Base-by-base conservation (phyloP, 2,329 filamentous ascomycete genomes). In the Alternaria metachromatica region DNA sequence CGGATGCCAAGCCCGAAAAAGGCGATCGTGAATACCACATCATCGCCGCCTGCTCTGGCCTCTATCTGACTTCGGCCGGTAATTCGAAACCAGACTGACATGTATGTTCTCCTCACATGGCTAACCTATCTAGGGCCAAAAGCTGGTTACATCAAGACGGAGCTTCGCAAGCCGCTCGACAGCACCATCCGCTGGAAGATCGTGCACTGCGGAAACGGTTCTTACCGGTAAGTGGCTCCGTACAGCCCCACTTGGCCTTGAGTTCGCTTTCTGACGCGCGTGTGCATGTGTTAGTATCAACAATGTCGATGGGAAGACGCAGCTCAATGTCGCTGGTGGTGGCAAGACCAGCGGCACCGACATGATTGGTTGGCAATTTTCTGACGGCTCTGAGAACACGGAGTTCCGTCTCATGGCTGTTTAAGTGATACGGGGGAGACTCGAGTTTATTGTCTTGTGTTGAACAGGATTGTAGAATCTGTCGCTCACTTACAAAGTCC, bases 11-110 rank as follows among this genome's bases (percentile, higher is more conserved):
- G 13, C 20, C 57, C 25, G 57, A 59, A 43, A 54, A 33, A 18
- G 57, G 57, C 8, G 57, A 59, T 49, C 57, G 49, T 28, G 59
- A 58, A 49, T 58, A 58, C 18, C 46, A 57, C 37, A 61, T 61
- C 53, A 61, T 61, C 13, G 20, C 45, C 7, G 59, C 5, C 4
- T 45, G 51, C 20, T 61, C 59, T 13, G 59, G 59, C 8, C 46
- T 61, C 26, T 61, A 58, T n/a, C 6, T 61, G 6, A 25, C 44
- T 8, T 21, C 20, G 8, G 12, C 25, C 3, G 33, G 58, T 61
- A 61, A 25, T 9, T 41, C 33, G 33, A 41, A n/a, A 41, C 33
- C 49, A 30, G 18, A 33, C 26, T 28, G 18, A 10, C 10, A 13
- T 18, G 4, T 8, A 20, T 20, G 53, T n/a, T 41, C 15, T 41